phyloP scores from a whole-genome alignment of 2,329 filamentous ascomycete species.

The Balansia obtecta region DNA sequence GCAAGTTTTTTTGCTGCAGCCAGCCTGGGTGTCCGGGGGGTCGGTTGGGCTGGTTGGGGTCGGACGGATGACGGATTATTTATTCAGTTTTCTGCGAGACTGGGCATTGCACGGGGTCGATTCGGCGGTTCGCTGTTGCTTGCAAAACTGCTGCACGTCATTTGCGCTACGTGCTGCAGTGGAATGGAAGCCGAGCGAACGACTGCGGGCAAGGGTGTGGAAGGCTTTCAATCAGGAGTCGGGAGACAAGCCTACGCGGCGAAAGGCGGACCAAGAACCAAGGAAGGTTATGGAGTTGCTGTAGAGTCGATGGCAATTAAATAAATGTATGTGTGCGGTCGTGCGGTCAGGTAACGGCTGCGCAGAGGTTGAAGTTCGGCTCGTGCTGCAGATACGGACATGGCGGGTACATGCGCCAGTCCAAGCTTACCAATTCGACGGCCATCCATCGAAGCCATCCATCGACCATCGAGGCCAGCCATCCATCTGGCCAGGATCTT shows the following conservation, averaged over 20 bases:
- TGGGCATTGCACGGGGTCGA: background rate
- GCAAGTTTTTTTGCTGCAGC: background rate
- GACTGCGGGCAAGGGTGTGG: background rate
- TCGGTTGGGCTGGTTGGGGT: background rate
- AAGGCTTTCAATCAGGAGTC: background rate
- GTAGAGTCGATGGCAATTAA: background rate
- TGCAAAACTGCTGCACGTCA: background rate
- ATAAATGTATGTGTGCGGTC: background rate
- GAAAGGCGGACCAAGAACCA: background rate
- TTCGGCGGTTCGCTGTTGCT: background rate
- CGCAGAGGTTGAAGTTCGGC: slow-evolving; percentile 4
- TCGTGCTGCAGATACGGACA: background rate
- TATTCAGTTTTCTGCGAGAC: background rate
- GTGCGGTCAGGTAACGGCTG: background rate
- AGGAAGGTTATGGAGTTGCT: background rate
- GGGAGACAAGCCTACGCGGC: background rate
- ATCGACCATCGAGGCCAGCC: no score
- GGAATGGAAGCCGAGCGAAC: background rate
- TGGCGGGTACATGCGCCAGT: background rate
- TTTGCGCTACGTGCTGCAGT: background rate
- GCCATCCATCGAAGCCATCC: background rate
- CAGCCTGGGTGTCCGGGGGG: slow-evolving; percentile 1
- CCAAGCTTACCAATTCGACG: background rate
- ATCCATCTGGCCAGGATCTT: background rate
- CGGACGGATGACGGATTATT: background rate